Base-by-base conservation (phyloP, 495 filamentous ascomycete genomes). In the Schizothecium vesticola region DNA sequence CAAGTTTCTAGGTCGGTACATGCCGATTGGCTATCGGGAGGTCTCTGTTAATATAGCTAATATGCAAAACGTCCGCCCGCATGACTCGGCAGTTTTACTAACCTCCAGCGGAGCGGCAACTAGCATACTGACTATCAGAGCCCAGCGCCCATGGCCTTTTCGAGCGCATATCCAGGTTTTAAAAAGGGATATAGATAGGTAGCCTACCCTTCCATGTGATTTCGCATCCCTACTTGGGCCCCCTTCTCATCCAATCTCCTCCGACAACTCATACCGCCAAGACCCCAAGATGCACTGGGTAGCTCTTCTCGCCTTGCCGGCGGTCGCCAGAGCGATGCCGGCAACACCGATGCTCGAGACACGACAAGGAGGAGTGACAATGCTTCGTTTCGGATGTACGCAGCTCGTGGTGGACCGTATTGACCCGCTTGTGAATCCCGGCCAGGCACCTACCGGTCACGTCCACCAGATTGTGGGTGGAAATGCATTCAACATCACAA, bases 401-500 rank as follows among this genome's bases (percentile, higher is more conserved):
- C 76, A 82, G 56, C 73, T 82, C 2, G 76, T 79, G 69, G 80
- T 83, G 26, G 80, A 83, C 73, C 74, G 80, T 0, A 70, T 81
- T 61, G 80, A 83, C 74, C 80, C 80, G 26, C 64, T 80, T n/a
- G 82, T 80, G 61, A 74, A 79, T 72, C 78, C 78, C 16, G 78
- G 75, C 33, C 63, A 67, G 25, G 70, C 65, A 56, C 78, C 80
- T 11, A 80, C 81, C 10, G 64, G 79, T 5, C 82, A 84, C 65
- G 72, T 83, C 63, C 81, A 84, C 66, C 81, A 82, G 65, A 80
- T 84, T 19, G 80, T 82, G 0, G 82, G 82, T 24, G 82, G 82
- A 62, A 81, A 84, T 75, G 77, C 77, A 56, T 84, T 84, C 76
- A 81, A 82, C 67, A 77, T 78, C 21, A 78, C 79, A 33, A 83